A percentile compares a stretch with the other conserved stretches of the same genome.
Conservation (phyloP, 768 basidiomycete species). For the Dentipellis sp. region DNA sequence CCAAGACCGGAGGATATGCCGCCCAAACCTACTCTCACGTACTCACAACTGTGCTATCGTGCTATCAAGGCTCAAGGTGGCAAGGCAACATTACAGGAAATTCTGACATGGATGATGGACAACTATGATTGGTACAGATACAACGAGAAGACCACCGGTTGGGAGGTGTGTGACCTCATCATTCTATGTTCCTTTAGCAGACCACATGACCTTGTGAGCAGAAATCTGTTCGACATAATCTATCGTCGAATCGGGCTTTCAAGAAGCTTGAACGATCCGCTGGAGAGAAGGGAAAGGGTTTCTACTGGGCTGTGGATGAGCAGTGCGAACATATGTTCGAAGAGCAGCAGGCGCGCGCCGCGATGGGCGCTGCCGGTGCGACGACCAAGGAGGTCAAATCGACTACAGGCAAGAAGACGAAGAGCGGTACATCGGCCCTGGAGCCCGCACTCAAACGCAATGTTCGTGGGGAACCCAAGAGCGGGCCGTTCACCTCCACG, state of each 20-base stretch:
- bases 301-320: conserved; percentile 87
- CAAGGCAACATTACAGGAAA: conserved; percentile 86
- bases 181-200: conserved; percentile 3
- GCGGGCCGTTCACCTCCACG: conserved; percentile 47
- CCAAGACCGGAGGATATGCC: conserved; percentile 71
- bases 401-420: not conserved
- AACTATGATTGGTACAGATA: conserved; percentile 87
- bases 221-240: conserved; percentile 91
- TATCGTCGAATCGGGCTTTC: conserved; percentile 91
- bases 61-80: conserved; percentile 77
- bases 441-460: conserved; percentile 67
- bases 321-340: conserved; percentile 57
- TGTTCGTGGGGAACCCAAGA: conserved; percentile 54
- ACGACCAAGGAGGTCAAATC: conserved; percentile 55
- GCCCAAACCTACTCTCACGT: conserved; percentile 83
- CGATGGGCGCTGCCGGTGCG: conserved; percentile 15
- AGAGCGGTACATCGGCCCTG: conserved; percentile 23
- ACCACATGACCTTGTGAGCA: conserved; percentile 4
- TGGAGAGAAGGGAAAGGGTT: conserved; percentile 85
- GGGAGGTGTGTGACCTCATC: conserved; percentile 61
- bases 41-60: conserved; percentile 85
- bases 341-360: conserved; percentile 51
- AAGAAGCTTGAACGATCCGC: conserved; percentile 80
- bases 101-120: conserved; percentile 85
- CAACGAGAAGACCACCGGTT: conserved; percentile 63